Evolutionary conservation across 1,284 basidiomycete species (phyloP), one percentile per base, ranked within the genome.

Genomic region (Hymenochaete sp.): DNA sequence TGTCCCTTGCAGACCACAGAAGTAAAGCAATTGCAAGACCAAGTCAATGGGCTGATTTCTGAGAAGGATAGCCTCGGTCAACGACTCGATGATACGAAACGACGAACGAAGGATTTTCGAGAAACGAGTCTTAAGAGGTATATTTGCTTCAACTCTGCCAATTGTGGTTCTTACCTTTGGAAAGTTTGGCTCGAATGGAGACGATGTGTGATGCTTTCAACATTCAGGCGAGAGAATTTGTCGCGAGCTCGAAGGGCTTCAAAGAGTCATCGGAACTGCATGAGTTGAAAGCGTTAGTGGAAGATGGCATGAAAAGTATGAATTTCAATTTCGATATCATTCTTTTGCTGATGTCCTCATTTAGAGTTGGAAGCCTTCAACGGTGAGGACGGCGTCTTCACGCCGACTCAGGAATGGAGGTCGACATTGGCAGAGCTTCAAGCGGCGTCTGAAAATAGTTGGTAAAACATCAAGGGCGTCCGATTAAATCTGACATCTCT

Each of bases 291-390:
- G 37, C 4, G 13, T 25, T 14, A 13, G 29, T 44, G 11, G 37
- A 47, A 19, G 37, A 51, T 11, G 25, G 41, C 24, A 9, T 18
- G 22, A 39, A 51, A 19, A 41, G 49, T 51, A 44, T 4, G 45
- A 38, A n/a, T 4, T 43, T 37, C 6, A 14, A 13, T 10, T 18
- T 28, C 3, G 40, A n/a, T 9, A 26, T 13, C 4, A 9, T 4
- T 8, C 6, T 26, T 8, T 27, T 13, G 10, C 22, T 33, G 10
- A 37, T 11, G 18, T 19, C 13, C 7, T 13, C n/a, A 6, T 1
- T 18, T n/a, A 51, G 49, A 32, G n/a, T 26, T 51, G 13, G 42
- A 47, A 25, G 21, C 27, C 16, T 16, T 38, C 6, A 7, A 44
- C 3, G 39, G 25, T 11, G 36, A 44, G 11, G 41, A 44, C 19